Conservation (phyloP, 2,329 filamentous ascomycete species). For the Fusarium sp. region DNA sequence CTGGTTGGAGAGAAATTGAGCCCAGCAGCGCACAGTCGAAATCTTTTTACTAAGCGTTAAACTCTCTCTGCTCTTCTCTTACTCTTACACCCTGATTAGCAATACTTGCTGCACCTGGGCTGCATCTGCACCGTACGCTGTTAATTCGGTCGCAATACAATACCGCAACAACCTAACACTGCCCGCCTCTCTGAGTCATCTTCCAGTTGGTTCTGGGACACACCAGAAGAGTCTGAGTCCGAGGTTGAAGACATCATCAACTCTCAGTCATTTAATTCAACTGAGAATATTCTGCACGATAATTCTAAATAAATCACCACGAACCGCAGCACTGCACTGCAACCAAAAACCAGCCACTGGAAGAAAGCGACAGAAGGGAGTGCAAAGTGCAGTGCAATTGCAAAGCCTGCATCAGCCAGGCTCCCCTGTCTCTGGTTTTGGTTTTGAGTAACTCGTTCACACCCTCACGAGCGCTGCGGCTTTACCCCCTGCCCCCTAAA, state of each 20-base stretch:
- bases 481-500: conserved; percentile 35
- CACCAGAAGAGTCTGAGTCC: neutral
- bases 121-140: conserved; percentile 1
- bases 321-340: conserved; percentile 14
- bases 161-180: conserved; percentile 28
- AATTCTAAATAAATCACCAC: conserved; percentile 14
- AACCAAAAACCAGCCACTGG: conserved; percentile 1
- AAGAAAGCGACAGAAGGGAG: conserved; percentile 21
- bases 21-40: conserved; percentile 23
- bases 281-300: neutral
- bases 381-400: conserved; percentile 40
- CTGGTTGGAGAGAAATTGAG: conserved; percentile 33
- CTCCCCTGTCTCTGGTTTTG: conserved; percentile 24
- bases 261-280: neutral
- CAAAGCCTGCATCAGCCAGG: conserved; percentile 24
- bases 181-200: conserved; percentile 37
- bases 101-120: conserved; percentile 12
- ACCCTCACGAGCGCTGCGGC: conserved; percentile 22
- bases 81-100: conserved; percentile 39
- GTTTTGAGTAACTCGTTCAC: conserved; percentile 16
- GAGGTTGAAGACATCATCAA: neutral
- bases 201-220: conserved; percentile 22
- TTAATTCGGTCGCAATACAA: conserved; percentile 8
- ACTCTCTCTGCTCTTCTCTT: conserved; percentile 12
- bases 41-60: conserved; percentile 41